A percentile compares a stretch with the other conserved stretches of the same genome.
These are phyloP conservation scores for Amaranthus tricolor DNA, from an alignment of 179 eudicot species.

Conservation along the genomic window DNA sequence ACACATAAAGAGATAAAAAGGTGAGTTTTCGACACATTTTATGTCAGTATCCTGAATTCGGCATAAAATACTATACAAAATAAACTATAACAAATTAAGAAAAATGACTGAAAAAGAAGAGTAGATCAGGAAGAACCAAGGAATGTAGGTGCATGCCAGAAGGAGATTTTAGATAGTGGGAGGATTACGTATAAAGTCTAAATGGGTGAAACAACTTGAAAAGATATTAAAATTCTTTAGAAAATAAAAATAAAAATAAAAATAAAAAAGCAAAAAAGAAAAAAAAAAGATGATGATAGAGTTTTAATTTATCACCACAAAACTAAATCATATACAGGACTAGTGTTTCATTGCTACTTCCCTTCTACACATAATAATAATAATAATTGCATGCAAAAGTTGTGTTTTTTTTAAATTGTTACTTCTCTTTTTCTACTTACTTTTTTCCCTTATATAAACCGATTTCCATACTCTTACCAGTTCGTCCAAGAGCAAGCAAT, in stretches of 20 bases:
- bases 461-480: constrained; percentile 18
- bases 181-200: constrained; percentile 30
- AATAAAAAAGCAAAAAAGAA: neutral
- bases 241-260: neutral
- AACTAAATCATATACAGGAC: neutral
- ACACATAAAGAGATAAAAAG: too few species aligned
- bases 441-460: constrained; percentile 36
- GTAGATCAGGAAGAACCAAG: neutral
- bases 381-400: constrained; percentile 32
- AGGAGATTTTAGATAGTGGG: constrained; percentile 11
- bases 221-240: neutral
- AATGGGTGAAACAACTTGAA: constrained; percentile 29
- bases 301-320: constrained; percentile 26
- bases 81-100: too few species aligned
- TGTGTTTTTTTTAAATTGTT: neutral
- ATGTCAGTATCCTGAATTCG: neutral
- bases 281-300: neutral
- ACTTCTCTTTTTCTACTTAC: neutral
- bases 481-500: constrained; percentile 25
- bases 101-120: neutral
- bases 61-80: neutral
- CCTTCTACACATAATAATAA: neutral
- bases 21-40: too few species aligned
- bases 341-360: constrained; percentile 13
- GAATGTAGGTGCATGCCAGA: constrained; percentile 7